phyloP scores from a whole-genome alignment of 2,329 filamentous ascomycete species.

The Fusarium fracticaudum region DNA sequence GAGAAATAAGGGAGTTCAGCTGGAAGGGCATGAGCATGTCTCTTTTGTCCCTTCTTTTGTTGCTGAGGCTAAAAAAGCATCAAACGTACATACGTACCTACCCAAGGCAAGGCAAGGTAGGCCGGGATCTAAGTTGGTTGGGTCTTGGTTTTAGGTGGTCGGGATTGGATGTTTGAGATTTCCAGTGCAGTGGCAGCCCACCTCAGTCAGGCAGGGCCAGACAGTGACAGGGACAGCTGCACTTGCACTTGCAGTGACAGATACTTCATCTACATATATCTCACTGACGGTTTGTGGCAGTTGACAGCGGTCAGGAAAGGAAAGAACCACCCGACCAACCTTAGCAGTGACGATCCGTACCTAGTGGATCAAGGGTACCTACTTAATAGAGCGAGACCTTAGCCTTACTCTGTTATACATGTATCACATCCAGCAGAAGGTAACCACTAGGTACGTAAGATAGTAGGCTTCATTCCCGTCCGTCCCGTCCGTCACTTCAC shows the following conservation, averaged over 20 bases:
- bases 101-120: neutral
- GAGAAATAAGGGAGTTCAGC: neutral
- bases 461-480: neutral
- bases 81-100: neutral
- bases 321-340: neutral
- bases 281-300: neutral
- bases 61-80: neutral
- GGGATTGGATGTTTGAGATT: neutral
- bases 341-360: slow-evolving; percentile 1
- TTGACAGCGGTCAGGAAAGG: slow-evolving; percentile 1
- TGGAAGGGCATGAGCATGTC: neutral
- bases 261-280: neutral
- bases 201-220: neutral
- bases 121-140: neutral
- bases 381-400: neutral
- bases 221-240: neutral
- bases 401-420: neutral
- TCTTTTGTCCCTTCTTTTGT: slow-evolving; percentile 5
- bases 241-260: neutral
- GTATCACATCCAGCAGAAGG: neutral
- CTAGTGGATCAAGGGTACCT: neutral
- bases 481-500: neutral
- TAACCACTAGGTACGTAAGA: neutral
- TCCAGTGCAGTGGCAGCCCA: neutral
- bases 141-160: neutral